Evolutionary conservation across 179 eudicot genomes (phyloP), one percentile per base, ranked within the genome.

Genomic region (Patellifolia procumbens): DNA sequence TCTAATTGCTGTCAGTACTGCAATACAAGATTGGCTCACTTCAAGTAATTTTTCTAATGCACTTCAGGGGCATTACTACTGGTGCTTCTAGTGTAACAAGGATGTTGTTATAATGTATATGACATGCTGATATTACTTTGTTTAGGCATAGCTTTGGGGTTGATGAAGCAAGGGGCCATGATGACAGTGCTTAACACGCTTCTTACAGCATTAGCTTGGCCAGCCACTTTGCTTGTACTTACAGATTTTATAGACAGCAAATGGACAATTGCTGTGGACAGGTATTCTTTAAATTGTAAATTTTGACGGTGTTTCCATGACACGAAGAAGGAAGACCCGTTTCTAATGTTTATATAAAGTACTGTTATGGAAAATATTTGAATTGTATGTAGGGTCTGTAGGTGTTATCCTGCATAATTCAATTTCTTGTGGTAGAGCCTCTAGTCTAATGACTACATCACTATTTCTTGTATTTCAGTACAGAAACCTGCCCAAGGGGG

Each of bases 111-210:
- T 13, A 53, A 22, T 62, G 32, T 62, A 32, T 74, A 42, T n/a
- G n/a, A 78, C 78, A 68, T 80, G 77, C 66, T 65, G 51, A 49
- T 48, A 63, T 71, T 86, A 73, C 80, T 56, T 85, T 39, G 73
- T 81, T 72, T 82, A 95, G 99, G 85, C 52, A 76, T 92, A 59
- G 95, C 97, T 71, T 62, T 87, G 91, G 87, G 72, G 81, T 72
- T 95, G 86, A 95, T 95, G 97, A 93, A 85, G 77, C 95, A 83
- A 83, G 99, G 99, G 70, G 99, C 97, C 43, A 95, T 95, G 99
- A 49, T 95, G 91, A 95, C 99, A 63, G 99, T 95, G 58, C 82
- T 95, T 77, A 85, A 92, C 85, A 35, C 89, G 1, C 91, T 95
- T 81, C 58, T 95, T 31, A 73, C 92, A 17, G 99, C 99, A 73